Conservation (phyloP, 1,284 basidiomycete genomes). For the Waitea zeae region DNA sequence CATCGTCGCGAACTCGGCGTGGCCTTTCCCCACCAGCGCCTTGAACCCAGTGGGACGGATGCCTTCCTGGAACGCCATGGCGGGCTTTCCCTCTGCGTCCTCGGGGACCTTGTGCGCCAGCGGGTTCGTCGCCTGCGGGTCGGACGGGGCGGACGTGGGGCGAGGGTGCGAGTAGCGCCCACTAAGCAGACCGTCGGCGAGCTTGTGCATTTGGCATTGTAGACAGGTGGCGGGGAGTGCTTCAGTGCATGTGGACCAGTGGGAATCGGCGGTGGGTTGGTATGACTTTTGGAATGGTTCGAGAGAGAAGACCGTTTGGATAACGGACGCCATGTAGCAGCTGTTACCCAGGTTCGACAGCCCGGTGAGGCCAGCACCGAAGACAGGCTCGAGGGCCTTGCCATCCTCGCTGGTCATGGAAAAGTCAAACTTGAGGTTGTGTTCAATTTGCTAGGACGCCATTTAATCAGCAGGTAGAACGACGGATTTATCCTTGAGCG, state of each 20-base stretch:
- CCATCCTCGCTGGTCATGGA: slow-evolving; percentile 86
- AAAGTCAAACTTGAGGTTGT: slow-evolving; percentile 93
- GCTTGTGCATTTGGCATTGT: slow-evolving; percentile 89
- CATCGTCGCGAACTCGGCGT: slow-evolving; percentile 94
- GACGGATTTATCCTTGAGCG: slow-evolving; percentile 9
- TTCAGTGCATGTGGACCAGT: slow-evolving; percentile 52
- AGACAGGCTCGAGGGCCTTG: slow-evolving; percentile 75
- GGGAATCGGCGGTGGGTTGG: slow-evolving; percentile 27
- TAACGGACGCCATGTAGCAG: slow-evolving; percentile 93
- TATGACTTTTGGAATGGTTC: slow-evolving; percentile 69
- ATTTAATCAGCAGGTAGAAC: too few species aligned
- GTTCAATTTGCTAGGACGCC: slow-evolving; percentile 73
- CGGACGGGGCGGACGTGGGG: slow-evolving; percentile 11
- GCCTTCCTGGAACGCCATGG: slow-evolving; percentile 72
- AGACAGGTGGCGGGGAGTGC: slow-evolving; percentile 70
- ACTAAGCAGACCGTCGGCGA: slow-evolving; percentile 85
- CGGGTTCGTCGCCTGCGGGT: slow-evolving; percentile 14
- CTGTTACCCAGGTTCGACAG: slow-evolving; percentile 91
- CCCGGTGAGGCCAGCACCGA: slow-evolving; percentile 82
- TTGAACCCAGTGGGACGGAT: slow-evolving; percentile 81
- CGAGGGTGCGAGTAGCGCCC: slow-evolving; percentile 77
- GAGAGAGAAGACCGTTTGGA: slow-evolving; percentile 80
- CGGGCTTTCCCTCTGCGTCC: too few species aligned
- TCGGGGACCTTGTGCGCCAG: slow-evolving; percentile 19
- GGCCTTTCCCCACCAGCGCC: slow-evolving; percentile 78